Conservation (phyloP, 345 rosid genomes). For the Eucalyptus marginata region DNA sequence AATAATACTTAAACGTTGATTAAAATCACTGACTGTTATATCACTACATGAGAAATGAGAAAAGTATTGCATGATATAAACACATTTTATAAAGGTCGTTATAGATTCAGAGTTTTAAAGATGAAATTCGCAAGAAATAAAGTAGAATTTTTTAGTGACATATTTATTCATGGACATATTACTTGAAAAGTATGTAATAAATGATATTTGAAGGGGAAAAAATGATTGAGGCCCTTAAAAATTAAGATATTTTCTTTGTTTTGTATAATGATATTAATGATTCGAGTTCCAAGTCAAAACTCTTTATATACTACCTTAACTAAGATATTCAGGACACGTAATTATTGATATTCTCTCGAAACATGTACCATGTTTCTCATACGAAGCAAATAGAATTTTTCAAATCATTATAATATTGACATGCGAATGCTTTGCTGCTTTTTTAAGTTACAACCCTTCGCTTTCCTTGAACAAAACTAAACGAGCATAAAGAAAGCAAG, state of each 20-base stretch:
- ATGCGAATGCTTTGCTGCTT: neutral
- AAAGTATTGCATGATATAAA: neutral
- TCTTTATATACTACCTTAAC: neutral
- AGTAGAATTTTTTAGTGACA: neutral
- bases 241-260: neutral
- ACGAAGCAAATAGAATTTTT: neutral
- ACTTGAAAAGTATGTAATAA: neutral
- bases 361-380: neutral
- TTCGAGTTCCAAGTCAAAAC: neutral
- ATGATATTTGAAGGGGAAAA: neutral
- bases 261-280: neutral
- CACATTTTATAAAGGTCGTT: neutral
- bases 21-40: rapidly evolving
- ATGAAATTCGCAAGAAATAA: neutral
- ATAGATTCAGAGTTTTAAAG: neutral
- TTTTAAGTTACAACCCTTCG: neutral
- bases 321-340: neutral
- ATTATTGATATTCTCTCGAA: neutral
- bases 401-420: neutral
- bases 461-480: neutral
- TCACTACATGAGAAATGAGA: neutral
- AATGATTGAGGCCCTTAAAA: neutral
- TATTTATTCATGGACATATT: neutral
- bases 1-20: neutral
- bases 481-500: neutral